Evolutionary conservation across 2,329 filamentous ascomycete genomes (phyloP).

Genomic region (Colletotrichum chlorophyti): DNA sequence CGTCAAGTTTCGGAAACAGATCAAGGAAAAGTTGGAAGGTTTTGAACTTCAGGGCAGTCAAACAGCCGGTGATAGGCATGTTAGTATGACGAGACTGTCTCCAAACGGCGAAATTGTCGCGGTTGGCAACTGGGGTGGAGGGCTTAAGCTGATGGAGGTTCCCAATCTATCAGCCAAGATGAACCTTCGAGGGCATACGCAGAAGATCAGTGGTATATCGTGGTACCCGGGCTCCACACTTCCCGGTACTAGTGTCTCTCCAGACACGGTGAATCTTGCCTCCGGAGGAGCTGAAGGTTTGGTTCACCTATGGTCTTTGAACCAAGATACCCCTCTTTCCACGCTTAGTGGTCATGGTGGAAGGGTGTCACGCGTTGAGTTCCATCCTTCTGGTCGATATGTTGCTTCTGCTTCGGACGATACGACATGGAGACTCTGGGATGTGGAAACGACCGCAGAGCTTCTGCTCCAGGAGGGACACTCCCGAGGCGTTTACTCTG

Average conservation of each 20-base stretch:
- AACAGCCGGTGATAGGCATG: slow-evolving; percentile 86
- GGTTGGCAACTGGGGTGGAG: slow-evolving; percentile 91
- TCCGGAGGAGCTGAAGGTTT: slow-evolving; percentile 89
- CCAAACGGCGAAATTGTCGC: slow-evolving; percentile 85
- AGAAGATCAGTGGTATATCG: slow-evolving; percentile 86
- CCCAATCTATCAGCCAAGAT: slow-evolving; percentile 81
- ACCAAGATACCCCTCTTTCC: slow-evolving; percentile 82
- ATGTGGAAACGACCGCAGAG: slow-evolving; percentile 84
- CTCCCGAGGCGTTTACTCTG: slow-evolving; percentile 88
- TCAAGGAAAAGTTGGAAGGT: slow-evolving; percentile 81
- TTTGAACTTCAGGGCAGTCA: slow-evolving; percentile 96
- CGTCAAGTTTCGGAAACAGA: slow-evolving; percentile 86
- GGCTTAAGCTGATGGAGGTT: slow-evolving; percentile 84
- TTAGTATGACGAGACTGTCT: slow-evolving; percentile 91
- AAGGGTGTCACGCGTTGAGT: slow-evolving; percentile 90
- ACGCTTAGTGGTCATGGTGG: slow-evolving; percentile 85
- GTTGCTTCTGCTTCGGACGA: slow-evolving; percentile 94
- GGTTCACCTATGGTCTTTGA: slow-evolving; percentile 89
- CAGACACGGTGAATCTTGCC: slow-evolving; percentile 80
- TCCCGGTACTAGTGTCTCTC: slow-evolving; percentile 72
- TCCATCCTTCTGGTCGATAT: slow-evolving; percentile 90
- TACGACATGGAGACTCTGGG: slow-evolving; percentile 96
- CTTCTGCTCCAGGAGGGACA: slow-evolving; percentile 92
- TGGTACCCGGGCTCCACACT: slow-evolving; percentile 89
- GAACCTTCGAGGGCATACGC: slow-evolving; percentile 82